phyloP scores from a whole-genome alignment of 176 grass and related monocot genomes.

The Eragrostis curvula region DNA sequence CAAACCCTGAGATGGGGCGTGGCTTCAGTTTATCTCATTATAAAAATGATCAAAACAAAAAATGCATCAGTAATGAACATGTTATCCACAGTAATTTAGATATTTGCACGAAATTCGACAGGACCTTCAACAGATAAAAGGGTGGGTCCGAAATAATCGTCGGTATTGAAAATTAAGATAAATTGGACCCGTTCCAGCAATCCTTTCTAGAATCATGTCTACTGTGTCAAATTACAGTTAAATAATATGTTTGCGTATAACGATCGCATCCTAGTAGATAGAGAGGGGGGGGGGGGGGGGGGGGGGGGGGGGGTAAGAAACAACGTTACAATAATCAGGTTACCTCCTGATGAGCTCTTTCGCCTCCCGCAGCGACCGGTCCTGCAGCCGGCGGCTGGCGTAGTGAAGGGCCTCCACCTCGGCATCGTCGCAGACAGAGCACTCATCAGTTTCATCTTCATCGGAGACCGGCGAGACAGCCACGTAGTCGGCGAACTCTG shows the following conservation, averaged over 20 bases:
- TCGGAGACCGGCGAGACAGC: conserved; percentile 22
- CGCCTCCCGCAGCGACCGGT: conserved; percentile 38
- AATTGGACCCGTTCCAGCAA: background rate
- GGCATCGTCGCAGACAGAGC: conserved; percentile 22
- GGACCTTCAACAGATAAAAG: background rate
- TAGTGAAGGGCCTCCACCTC: conserved; percentile 19
- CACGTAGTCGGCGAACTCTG: conserved; percentile 44
- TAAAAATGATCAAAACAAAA: background rate
- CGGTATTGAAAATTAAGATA: background rate
- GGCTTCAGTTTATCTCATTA: background rate
- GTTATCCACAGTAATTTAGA: background rate
- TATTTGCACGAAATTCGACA: conserved; percentile 7
- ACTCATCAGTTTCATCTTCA: conserved; percentile 23
- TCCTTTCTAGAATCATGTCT: background rate
- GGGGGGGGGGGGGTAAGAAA: no score
- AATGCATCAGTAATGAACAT: background rate
- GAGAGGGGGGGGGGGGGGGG: no score
- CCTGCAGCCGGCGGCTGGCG: conserved; percentile 2
- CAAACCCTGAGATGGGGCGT: background rate
- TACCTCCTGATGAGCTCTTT: conserved; percentile 64
- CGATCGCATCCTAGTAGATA: background rate
- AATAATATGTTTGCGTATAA: background rate
- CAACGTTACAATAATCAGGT: background rate
- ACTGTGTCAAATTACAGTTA: background rate
- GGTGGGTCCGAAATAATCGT: background rate